Evolutionary conservation across 495 filamentous ascomycete species (phyloP).

Genomic region (Saxophila tyrrhenica): DNA sequence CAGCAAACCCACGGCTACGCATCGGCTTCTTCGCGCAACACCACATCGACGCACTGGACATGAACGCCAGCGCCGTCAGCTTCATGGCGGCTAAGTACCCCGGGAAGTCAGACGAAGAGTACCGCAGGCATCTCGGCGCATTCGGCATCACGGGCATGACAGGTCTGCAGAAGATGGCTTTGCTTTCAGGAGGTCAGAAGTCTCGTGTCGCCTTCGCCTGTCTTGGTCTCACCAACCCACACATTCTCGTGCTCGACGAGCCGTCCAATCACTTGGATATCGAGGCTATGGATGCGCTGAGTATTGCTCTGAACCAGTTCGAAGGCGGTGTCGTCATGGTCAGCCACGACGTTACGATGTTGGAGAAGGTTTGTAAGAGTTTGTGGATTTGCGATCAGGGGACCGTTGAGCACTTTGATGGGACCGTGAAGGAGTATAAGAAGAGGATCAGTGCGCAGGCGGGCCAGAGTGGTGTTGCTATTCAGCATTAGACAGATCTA

Average conservation of each 20-base stretch:
- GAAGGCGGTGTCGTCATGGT: conserved; percentile 97
- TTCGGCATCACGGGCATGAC: conserved; percentile 98
- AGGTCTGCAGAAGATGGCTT: conserved; percentile 87
- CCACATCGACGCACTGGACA: conserved; percentile 91
- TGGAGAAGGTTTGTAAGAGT: conserved; percentile 86
- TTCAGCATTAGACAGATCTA: conserved; percentile 15
- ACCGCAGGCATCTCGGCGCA: conserved; percentile 86
- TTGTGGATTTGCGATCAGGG: conserved; percentile 96
- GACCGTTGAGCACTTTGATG: conserved; percentile 91
- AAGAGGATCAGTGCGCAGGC: conserved; percentile 88
- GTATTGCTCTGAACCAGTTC: conserved; percentile 71
- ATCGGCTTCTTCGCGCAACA: conserved; percentile 98
- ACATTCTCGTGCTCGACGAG: conserved; percentile 96
- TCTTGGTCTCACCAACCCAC: conserved; percentile 80
- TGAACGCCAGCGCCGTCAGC: conserved; percentile 74
- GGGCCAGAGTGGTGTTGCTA: conserved; percentile 66
- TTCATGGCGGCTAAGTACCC: conserved; percentile 93
- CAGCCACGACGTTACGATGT: conserved; percentile 97
- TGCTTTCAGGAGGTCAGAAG: conserved; percentile 96
- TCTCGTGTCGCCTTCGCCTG: conserved; percentile 96
- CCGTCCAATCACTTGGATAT: conserved; percentile 98
- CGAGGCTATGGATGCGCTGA: conserved; percentile 95
- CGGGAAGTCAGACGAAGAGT: conserved; percentile 90
- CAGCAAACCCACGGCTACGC: conserved; percentile 72
- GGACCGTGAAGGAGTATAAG: conserved; percentile 96